Base-by-base conservation (phyloP, 1,139 yeast species). In the Hemisphaericaspora xylofermentans region DNA sequence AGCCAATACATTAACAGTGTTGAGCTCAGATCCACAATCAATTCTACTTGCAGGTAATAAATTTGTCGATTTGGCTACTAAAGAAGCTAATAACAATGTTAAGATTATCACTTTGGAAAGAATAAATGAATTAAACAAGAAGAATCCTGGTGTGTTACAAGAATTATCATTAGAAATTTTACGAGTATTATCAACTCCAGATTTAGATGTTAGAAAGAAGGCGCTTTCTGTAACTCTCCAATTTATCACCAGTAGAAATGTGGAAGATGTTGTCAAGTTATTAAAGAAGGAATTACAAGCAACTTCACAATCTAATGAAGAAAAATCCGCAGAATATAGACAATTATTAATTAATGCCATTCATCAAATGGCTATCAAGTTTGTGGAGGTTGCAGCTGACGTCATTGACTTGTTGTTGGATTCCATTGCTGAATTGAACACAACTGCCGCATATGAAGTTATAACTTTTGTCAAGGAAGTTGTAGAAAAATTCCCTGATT, bases 51-150 rank as follows among this genome's bases (percentile, higher is more conserved):
- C 95, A 16, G 98, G 95, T 35, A 69, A 81, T 46, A 89, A 88
- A 61, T 85, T 89, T 58, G 82, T 91, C 49, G 96, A 88, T 49
- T 74, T 93, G 57, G 96, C 97, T 25, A 82, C 85, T 51, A 87
- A 85, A 60, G 98, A 89, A 62, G 77, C 96, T 16, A 98, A 93
- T 63, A 88, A 88, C 67, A 91, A 91, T 56, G 94, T 91, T 54
- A 91, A 94, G 66, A 76, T 94, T 50, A 91, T 93, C 60, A 93
- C 95, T 24, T 76, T 94, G 60, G 95, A 88, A 58, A 80, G 95
- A 62, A 84, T 93, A 47, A 80, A 79, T 53, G 88, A 85, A 40
- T 79, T 93, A 43, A 84, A 88, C 57, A 69, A 71, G 48, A 76
- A 76, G 50, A 79, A 85, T 60, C 95, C 95, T 22, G 96, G 96